Conservation (phyloP, 768 basidiomycete species). For the Mycena galericulata region DNA sequence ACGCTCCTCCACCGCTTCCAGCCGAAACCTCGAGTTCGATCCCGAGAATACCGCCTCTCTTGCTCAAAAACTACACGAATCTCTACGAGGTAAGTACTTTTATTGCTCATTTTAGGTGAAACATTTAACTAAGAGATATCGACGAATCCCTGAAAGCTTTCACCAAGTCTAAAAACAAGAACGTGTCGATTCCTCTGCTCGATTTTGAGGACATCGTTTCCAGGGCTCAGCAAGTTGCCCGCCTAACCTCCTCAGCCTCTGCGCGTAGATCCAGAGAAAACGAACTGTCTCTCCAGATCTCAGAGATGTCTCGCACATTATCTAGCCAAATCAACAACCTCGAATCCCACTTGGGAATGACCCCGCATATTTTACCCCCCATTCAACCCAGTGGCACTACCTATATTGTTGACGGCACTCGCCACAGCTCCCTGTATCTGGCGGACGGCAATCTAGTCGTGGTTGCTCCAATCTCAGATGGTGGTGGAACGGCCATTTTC, state of each 20-base stretch:
- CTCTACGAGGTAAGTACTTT: too few relatives aligned
- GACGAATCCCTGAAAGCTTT: conserved; percentile 11
- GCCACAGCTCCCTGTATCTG: conserved; percentile 40
- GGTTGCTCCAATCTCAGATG: conserved; percentile 32
- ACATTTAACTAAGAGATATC: too few relatives aligned
- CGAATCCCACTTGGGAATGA: background rate
- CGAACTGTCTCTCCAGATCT: conserved; percentile 10
- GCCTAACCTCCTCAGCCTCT: conserved; percentile 2
- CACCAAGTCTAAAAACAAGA: conserved; percentile 21
- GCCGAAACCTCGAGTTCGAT: conserved; percentile 7
- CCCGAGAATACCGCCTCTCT: conserved; percentile 26
- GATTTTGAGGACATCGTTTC: conserved; percentile 20
- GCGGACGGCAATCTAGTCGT: conserved; percentile 48
- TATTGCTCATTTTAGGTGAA: too few relatives aligned
- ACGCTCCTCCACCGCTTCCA: conserved; percentile 1
- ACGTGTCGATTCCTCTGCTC: conserved; percentile 9
- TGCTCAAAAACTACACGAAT: conserved; percentile 25
- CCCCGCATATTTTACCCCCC: background rate
- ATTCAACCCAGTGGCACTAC: background rate
- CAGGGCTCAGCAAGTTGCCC: conserved; percentile 14
- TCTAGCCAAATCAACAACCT: conserved; percentile 4
- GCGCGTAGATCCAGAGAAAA: conserved; percentile 12
- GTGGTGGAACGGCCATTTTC: conserved; percentile 24
- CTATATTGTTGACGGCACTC: conserved; percentile 28
- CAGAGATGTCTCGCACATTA: conserved; percentile 21